Evolutionary conservation across 352 stramenopile species (phyloP).

Genomic region (Lagenidium sp.): DNA sequence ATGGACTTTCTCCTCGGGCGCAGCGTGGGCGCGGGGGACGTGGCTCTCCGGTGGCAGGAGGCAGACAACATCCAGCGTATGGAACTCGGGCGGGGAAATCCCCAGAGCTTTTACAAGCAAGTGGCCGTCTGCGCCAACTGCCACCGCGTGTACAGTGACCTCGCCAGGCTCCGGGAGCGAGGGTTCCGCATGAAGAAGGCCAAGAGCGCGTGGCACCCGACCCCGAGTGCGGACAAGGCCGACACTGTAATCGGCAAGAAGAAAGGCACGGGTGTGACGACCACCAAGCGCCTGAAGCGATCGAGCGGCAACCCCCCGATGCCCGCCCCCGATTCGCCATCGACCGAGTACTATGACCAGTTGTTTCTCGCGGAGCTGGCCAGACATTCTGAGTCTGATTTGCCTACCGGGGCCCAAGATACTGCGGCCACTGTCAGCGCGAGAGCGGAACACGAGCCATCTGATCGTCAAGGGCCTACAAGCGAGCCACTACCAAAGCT

Average conservation of each 20-base stretch:
- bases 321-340: too few relatives aligned
- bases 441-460: too few relatives aligned
- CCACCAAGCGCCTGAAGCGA: too few relatives aligned
- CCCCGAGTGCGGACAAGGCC: background rate
- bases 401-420: too few relatives aligned
- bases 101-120: conserved; percentile 73
- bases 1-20: conserved; percentile 27
- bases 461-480: too few relatives aligned
- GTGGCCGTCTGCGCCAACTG: conserved; percentile 65
- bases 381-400: conserved; percentile 49
- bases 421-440: too few relatives aligned
- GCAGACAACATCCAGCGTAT: conserved; percentile 48
- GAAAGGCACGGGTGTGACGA: conserved; percentile 1
- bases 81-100: conserved; percentile 54
- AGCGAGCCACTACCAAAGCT: too few relatives aligned
- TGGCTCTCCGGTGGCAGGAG: conserved; percentile 52
- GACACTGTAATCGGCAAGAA: background rate
- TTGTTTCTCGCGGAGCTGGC: conserved; percentile 61
- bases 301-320: too few relatives aligned
- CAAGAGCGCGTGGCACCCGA: conserved; percentile 9
- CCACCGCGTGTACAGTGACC: conserved; percentile 51
- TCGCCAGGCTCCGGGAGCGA: conserved; percentile 36
- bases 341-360: conserved; percentile 28
- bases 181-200: conserved; percentile 25
- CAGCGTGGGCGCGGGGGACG: conserved; percentile 1